Conservation (phyloP, 2,329 filamentous ascomycete species). For the Scedosporium dehoogii region DNA sequence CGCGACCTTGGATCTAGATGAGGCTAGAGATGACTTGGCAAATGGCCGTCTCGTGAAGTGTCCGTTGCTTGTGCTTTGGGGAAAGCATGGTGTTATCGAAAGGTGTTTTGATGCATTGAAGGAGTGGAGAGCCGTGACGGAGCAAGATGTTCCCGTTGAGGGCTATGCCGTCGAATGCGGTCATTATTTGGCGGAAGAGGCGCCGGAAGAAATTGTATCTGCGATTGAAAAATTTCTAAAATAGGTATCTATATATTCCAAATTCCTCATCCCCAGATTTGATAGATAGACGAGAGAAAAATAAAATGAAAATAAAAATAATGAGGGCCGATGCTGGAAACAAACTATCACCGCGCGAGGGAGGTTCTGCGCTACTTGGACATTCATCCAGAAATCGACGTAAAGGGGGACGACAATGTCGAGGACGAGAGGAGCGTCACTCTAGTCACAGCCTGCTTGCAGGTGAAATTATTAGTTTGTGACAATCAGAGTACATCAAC, state of each 20-base stretch:
- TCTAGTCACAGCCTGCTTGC: too few species aligned
- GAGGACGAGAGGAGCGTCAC: too few species aligned
- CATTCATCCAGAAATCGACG: too few species aligned
- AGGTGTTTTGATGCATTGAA: slow-evolving; percentile 35
- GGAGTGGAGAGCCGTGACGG: slow-evolving; percentile 40
- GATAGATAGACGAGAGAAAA: too few species aligned
- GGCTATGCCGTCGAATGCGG: slow-evolving; percentile 35
- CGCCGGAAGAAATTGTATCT: slow-evolving; percentile 32
- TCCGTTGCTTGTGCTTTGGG: slow-evolving; percentile 41
- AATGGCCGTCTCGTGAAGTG: slow-evolving; percentile 31
- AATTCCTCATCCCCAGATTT: too few species aligned
- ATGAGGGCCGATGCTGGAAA: too few species aligned
- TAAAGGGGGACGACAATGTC: too few species aligned
- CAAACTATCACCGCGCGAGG: too few species aligned
- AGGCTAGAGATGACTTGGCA: slow-evolving; percentile 33
- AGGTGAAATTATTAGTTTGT: too few species aligned
- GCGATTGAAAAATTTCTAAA: slow-evolving; percentile 29
- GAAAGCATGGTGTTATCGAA: slow-evolving; percentile 36
- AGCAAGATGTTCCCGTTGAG: slow-evolving; percentile 21
- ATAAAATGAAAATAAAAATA: too few species aligned
- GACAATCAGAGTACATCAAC: too few species aligned
- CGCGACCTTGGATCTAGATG: slow-evolving; percentile 40
- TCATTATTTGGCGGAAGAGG: slow-evolving; percentile 42
- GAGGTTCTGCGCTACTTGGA: too few species aligned
- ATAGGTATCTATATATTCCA: slow-evolving; percentile 6